phyloP scores from a whole-genome alignment of 768 basidiomycete genomes.

The Artomyces pyxidatus region DNA sequence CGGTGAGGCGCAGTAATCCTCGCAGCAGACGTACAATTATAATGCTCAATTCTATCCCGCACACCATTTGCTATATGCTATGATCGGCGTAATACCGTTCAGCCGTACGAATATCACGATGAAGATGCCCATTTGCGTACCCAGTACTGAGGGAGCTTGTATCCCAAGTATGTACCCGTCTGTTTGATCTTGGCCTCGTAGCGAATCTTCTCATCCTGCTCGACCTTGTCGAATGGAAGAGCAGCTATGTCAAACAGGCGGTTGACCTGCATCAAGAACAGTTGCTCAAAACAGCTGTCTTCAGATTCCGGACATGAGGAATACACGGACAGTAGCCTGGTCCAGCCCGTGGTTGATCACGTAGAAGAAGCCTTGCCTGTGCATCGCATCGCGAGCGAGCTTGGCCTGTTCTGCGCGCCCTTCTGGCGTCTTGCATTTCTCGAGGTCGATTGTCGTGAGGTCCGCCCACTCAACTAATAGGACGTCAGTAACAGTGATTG shows the following conservation, averaged over 20 bases:
- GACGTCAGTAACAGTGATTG: not conserved
- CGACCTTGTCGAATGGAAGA: constrained; percentile 26
- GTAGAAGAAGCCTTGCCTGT: constrained; percentile 36
- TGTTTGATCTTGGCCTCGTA: constrained; percentile 27
- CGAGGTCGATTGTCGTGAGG: constrained; percentile 26
- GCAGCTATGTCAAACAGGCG: constrained; percentile 31
- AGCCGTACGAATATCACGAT: not conserved
- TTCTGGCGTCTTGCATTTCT: constrained; percentile 24
- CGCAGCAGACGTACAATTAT: constrained; percentile 38
- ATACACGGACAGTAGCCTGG: constrained; percentile 27
- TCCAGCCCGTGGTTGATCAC: constrained; percentile 42
- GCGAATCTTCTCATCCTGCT: constrained; percentile 25
- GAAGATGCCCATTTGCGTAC: constrained; percentile 23
- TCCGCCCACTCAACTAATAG: constrained; percentile 29
- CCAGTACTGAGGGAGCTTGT: constrained; percentile 48
- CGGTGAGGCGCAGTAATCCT: not conserved
- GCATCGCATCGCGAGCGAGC: constrained; percentile 26
- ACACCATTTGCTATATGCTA: constrained; percentile 59
- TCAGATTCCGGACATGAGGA: not conserved
- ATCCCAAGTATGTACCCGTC: constrained; percentile 45
- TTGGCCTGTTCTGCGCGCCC: constrained; percentile 24
- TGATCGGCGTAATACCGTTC: not conserved
- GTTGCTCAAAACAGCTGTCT: not conserved
- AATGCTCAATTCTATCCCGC: constrained; percentile 54
- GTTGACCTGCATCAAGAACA: constrained; percentile 13